Percentiles rank a stretch among this genome's conserved stretches.
Conservation (phyloP, 2,329 filamentous ascomycete genomes). For the Fusarium setosum region DNA sequence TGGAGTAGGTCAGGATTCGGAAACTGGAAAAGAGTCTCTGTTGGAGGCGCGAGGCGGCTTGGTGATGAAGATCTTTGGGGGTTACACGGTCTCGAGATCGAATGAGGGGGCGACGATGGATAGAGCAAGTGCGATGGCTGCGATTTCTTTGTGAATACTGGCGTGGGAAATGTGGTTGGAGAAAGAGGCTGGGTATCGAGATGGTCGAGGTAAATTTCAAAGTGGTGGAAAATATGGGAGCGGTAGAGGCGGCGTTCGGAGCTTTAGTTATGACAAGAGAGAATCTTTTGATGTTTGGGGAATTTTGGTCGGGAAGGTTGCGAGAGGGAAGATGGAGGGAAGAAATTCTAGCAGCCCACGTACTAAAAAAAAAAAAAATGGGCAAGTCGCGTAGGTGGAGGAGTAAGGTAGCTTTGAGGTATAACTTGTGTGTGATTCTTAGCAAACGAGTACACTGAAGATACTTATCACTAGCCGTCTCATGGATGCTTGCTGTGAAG, state of each 20-base stretch:
- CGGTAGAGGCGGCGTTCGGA: conserved; percentile 8
- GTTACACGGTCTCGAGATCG: conserved; percentile 34
- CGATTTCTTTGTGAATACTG: conserved; percentile 13
- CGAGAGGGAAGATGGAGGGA: conserved; percentile 30
- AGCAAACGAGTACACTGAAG: too few relatives aligned
- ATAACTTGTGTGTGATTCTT: not conserved
- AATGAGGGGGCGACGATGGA: conserved; percentile 33
- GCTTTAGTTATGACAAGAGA: conserved; percentile 1
- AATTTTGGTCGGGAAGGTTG: conserved; percentile 28
- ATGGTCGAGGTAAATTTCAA: not conserved
- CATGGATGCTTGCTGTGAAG: not conserved
- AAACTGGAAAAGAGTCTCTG: not conserved
- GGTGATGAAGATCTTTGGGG: conserved; percentile 24
- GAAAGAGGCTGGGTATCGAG: conserved; percentile 17
- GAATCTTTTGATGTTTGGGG: conserved; percentile 28
- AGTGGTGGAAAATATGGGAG: not conserved
- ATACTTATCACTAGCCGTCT: too few relatives aligned
- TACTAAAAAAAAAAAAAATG: conserved; percentile 20
- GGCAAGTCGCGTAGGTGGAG: conserved; percentile 1
- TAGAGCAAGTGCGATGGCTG: conserved; percentile 15
- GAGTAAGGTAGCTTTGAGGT: conserved; percentile 7
- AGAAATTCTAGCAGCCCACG: conserved; percentile 37
- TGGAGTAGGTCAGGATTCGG: not conserved
- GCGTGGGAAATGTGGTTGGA: not conserved
- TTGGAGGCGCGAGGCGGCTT: conserved; percentile 18